These are phyloP conservation scores for Coniochaeta prunicola DNA, from an alignment of 2,329 filamentous ascomycete species.

Conservation along the genomic window DNA sequence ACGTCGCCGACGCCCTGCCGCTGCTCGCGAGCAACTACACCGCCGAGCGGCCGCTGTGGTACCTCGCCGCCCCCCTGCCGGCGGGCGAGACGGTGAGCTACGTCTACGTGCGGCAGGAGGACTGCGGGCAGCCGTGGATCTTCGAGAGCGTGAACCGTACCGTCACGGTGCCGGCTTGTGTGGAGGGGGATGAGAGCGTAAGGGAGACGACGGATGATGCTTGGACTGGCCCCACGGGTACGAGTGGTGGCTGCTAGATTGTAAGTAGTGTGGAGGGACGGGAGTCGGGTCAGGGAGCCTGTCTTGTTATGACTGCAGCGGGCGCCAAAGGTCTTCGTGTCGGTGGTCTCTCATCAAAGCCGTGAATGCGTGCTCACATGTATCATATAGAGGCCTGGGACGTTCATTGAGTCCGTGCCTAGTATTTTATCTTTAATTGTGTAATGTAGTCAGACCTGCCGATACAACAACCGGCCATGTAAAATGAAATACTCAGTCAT, in stretches of 20 bases:
- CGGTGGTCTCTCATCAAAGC: no score
- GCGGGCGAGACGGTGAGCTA: conserved; percentile 35
- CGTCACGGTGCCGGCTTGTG: conserved; percentile 29
- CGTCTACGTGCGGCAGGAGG: conserved; percentile 35
- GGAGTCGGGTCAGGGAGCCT: no score
- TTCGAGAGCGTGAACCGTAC: conserved; percentile 36
- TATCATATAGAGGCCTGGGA: no score
- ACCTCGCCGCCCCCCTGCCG: conserved; percentile 25
- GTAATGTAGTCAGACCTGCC: no score
- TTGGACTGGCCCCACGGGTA: conserved; percentile 26
- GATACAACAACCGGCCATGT: no score
- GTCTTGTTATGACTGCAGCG: no score
- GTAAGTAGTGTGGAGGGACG: neutral
- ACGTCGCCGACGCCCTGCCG: conserved; percentile 27
- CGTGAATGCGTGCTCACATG: no score
- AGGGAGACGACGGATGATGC: conserved; percentile 25
- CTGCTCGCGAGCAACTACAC: conserved; percentile 35
- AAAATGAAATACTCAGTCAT: no score
- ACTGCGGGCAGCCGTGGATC: conserved; percentile 32
- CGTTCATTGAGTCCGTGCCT: no score
- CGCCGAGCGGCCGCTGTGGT: conserved; percentile 34
- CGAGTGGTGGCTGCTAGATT: conserved; percentile 13
- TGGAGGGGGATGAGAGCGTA: conserved; percentile 14
- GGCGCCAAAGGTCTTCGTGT: no score
- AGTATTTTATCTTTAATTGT: no score